A percentile compares a stretch with the other conserved stretches of the same genome.
Evolutionary conservation across 2,329 filamentous ascomycete species (phyloP).

Genomic region (Aspergillus pseudoviridinutans): DNA sequence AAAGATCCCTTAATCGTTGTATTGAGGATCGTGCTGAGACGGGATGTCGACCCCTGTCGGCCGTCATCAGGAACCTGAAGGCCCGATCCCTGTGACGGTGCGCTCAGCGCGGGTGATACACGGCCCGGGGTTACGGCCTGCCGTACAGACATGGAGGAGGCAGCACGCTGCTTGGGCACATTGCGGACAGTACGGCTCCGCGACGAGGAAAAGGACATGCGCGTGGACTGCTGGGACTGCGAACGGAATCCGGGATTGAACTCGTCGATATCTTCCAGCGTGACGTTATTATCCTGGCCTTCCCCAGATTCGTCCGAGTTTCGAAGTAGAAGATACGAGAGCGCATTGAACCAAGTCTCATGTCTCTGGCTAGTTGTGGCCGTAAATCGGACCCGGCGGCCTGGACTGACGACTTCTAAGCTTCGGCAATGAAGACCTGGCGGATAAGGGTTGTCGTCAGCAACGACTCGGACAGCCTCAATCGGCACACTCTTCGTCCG

Average conservation of each 20-base stretch:
- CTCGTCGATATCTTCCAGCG: slow-evolving; percentile 62
- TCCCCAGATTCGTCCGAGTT: slow-evolving; percentile 58
- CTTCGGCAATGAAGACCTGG: slow-evolving; percentile 94
- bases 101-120: slow-evolving; percentile 33
- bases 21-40: slow-evolving; percentile 47
- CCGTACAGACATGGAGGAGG: slow-evolving; percentile 36
- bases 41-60: slow-evolving; percentile 43
- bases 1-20: slow-evolving; percentile 48
- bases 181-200: slow-evolving; percentile 68
- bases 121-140: slow-evolving; percentile 35
- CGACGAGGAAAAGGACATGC: slow-evolving; percentile 71
- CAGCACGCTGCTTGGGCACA: slow-evolving; percentile 53
- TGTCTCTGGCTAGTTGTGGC: slow-evolving; percentile 90
- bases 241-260: slow-evolving; percentile 69
- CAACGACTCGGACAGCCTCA: slow-evolving; percentile 85
- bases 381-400: slow-evolving; percentile 87
- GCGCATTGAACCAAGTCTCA: slow-evolving; percentile 97
- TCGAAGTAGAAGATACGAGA: slow-evolving; percentile 85
- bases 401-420: slow-evolving; percentile 82
- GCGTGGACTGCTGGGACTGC: slow-evolving; percentile 53
- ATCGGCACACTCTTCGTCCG: slow-evolving; percentile 87
- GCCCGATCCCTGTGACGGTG: slow-evolving; percentile 29
- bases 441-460: slow-evolving; percentile 91
- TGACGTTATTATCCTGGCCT: slow-evolving; percentile 55
- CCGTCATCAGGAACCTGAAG: slow-evolving; percentile 33